A percentile compares a stretch with the other conserved stretches of the same genome.
Conservation (phyloP, 345 rosid genomes). For the Eucalyptus tenuipes region DNA sequence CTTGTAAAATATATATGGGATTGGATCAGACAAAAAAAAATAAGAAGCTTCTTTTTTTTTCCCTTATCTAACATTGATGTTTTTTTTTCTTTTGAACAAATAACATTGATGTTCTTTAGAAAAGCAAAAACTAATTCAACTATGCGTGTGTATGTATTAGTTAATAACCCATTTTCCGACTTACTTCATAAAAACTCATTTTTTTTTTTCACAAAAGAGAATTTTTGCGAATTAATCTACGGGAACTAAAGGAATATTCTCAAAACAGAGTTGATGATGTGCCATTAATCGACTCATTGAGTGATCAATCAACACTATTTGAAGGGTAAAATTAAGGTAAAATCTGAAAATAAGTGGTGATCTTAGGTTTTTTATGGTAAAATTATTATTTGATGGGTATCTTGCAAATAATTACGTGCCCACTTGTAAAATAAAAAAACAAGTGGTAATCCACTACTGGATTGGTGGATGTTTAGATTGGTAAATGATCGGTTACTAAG, state of each 20-base stretch:
- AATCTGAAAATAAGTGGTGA: too few relatives aligned
- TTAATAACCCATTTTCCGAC: not conserved
- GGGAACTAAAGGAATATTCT: not conserved
- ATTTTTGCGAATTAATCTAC: not conserved
- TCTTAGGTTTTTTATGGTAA: too few relatives aligned
- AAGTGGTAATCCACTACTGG: too few relatives aligned
- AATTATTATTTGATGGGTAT: too few relatives aligned
- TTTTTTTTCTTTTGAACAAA: too few relatives aligned
- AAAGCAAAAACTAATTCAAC: not conserved
- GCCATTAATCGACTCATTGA: not conserved
- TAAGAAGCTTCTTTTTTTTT: not conserved
- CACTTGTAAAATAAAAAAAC: too few relatives aligned
- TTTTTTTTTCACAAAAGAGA: not conserved
- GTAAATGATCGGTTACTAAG: too few relatives aligned
- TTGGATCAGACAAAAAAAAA: not conserved
- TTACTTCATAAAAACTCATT: not conserved
- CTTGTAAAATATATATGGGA: not conserved
- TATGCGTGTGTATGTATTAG: not conserved
- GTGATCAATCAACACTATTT: not conserved
- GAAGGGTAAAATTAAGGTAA: accelerated
- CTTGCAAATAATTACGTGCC: too few relatives aligned
- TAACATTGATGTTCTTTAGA: not conserved
- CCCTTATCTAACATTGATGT: not conserved
- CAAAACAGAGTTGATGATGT: not conserved
- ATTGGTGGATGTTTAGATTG: too few relatives aligned